Evolutionary conservation across 768 basidiomycete species (phyloP).

Genomic region (Auriscalpium orientale): DNA sequence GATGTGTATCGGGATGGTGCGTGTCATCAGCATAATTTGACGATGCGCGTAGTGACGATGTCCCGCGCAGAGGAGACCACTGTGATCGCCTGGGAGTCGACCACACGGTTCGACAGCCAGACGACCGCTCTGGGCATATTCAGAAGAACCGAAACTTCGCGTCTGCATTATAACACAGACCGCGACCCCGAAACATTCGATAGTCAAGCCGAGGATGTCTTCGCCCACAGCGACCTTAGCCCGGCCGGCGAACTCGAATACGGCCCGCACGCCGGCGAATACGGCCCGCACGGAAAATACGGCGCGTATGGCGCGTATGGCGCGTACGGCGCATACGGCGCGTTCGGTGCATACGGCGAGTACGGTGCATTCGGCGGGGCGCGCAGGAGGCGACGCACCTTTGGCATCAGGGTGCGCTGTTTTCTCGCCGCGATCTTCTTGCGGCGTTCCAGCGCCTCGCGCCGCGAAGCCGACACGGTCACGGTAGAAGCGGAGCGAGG

Average conservation of each 20-base stretch:
- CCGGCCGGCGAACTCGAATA: slow-evolving; percentile 26
- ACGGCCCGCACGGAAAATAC: no score
- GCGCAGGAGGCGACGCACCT: no score
- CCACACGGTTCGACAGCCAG: slow-evolving; percentile 1
- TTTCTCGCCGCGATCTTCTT: no score
- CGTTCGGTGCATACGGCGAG: no score
- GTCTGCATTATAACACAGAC: not conserved
- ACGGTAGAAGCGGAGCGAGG: no score
- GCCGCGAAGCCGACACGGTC: no score
- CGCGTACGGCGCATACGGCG: no score
- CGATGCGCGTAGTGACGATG: no score
- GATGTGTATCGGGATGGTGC: slow-evolving; percentile 2
- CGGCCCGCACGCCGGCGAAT: slow-evolving; percentile 50
- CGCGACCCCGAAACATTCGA: slow-evolving; percentile 6
- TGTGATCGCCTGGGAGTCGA: slow-evolving; percentile 6
- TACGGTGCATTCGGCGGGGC: no score
- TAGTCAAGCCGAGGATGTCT: slow-evolving; percentile 44
- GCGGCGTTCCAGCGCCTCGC: no score
- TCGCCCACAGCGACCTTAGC: slow-evolving; percentile 42
- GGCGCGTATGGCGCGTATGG: no score
- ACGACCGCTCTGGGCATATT: slow-evolving; percentile 8
- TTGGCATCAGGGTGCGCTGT: no score
- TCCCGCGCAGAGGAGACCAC: slow-evolving; percentile 5
- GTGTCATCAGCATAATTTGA: not conserved
- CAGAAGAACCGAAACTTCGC: slow-evolving; percentile 11